Percentiles rank a stretch among this genome's conserved stretches.
Evolutionary conservation across 768 basidiomycete species (phyloP).

Genomic region (Cystofilobasidium capitatum): DNA sequence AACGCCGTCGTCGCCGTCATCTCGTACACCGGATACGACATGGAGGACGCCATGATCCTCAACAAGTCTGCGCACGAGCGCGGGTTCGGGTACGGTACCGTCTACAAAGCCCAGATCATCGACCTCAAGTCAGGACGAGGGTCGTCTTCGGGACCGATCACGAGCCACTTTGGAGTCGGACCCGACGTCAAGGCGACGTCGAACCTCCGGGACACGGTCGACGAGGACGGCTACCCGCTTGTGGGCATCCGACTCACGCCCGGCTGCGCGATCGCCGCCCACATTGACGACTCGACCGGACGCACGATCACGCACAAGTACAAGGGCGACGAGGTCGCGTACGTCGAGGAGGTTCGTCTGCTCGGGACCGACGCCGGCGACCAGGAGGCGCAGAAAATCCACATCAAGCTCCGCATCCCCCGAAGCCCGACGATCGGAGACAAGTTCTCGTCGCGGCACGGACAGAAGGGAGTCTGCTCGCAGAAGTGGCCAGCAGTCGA

Average conservation of each 20-base stretch:
- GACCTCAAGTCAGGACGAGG: constrained; percentile 76
- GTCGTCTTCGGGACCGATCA: constrained; percentile 50
- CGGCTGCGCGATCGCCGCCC: constrained; percentile 76
- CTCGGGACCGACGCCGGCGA: constrained; percentile 83
- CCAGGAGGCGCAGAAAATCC: constrained; percentile 78
- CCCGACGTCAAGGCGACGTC: constrained; percentile 54
- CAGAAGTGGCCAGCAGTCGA: constrained; percentile 97
- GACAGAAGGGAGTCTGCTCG: constrained; percentile 98
- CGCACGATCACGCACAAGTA: constrained; percentile 82
- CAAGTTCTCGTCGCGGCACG: constrained; percentile 98
- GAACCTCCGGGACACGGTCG: constrained; percentile 49
- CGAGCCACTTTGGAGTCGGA: constrained; percentile 80
- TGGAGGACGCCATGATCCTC: constrained; percentile 99
- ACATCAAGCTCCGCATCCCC: constrained; percentile 83
- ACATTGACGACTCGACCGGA: constrained; percentile 73
- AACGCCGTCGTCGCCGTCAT: constrained; percentile 99
- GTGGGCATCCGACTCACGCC: constrained; percentile 59
- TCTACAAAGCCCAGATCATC: constrained; percentile 88
- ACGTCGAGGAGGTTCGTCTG: constrained; percentile 81
- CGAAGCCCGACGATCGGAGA: constrained; percentile 96
- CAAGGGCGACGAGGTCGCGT: constrained; percentile 87
- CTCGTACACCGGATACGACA: constrained; percentile 98
- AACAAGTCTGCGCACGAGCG: constrained; percentile 98
- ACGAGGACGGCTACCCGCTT: constrained; percentile 72
- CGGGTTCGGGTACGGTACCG: constrained; percentile 90